Base-by-base conservation (phyloP, 2,329 filamentous ascomycete species). In the Hypomyces perniciosus region DNA sequence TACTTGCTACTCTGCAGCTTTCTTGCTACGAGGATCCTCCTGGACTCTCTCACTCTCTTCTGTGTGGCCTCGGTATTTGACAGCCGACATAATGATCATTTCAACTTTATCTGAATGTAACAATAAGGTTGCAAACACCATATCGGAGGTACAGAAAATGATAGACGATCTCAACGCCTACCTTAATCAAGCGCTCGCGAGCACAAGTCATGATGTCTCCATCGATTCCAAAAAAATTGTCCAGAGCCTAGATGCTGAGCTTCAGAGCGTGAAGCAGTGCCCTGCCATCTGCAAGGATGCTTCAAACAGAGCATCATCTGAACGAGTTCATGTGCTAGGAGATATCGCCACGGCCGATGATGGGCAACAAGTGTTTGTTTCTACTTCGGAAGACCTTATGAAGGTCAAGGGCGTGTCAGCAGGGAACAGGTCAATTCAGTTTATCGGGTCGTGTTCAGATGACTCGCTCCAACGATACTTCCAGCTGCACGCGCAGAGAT, bases 311-410 rank as follows among this genome's bases (percentile, higher is more conserved):
- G 53, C 53, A 27, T 43, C 57, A n/a, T 52, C 46, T 6, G 52
- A 39, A 4, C 48, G 41, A 35, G 54, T 61, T 0, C 59, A 60
- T 43, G 47, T 60, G 6, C 46, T 60, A 20, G 56, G 58, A 31
- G 48, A 59, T 12, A 52, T 60, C 4, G 47, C 27, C 5, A 38
- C 57, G 13, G 53, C 53, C 2, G 47, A 59, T 10, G 35, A 57
- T 29, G 49, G 53, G 4, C 50, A 50, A 8, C 55, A 59, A 6
- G 27, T 60, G 10, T 53, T 56, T 47, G 51, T 57, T 3, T 59
- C 56, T 9, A 57, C 55, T 1, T 28, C 54, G 3, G 57, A 53
- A 5, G 58, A 60, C 37, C 44, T 60, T 4, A 54, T 59, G 5
- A 52, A 46, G 1, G 57, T 54, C 1, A 57, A 53, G 9, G 46